Base-by-base conservation (phyloP, 345 rosid species). In the Murraya koenigii region DNA sequence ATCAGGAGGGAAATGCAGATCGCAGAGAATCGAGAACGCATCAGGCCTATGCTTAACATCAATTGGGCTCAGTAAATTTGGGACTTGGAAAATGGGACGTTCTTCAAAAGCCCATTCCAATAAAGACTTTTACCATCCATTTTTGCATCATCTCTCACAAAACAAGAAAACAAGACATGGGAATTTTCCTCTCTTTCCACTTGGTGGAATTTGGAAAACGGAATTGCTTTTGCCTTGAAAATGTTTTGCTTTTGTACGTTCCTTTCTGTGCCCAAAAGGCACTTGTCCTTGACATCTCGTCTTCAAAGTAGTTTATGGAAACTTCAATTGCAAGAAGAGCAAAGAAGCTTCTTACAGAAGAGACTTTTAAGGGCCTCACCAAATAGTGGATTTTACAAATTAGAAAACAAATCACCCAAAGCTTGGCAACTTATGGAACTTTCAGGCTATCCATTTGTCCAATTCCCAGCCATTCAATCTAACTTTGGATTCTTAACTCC, bases 381-480 rank as follows among this genome's bases (percentile, higher is more conserved):
- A 25, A 60, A 36, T 22, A 6, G 22, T n/a, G 63, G 30, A 39
- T 28, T 38, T 58, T n/a, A 23, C 3, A 61, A 6, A 28, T 6
- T 13, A 13, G 4, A 33, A 71, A 33, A 17, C 4, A 1, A 58
- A 36, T 15, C 5, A 26, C 25, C 33, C 4, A 19, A 1, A 35
- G 35, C 36, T 63, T 10, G 58, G 71, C 65, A 75, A 36, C 15
- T 54, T 5, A 22, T 15, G 2, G 54, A 35, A 75, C 64, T 66
- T 75, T 66, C 72, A 23, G 64, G 10, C 28, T 9, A 52, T 75
- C 78, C 78, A 64, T 64, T 25, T 52, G 71, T 70, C 47, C 22
- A 13, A 44, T 22, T 64, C 23, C 32, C 30, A 52, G 39, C 63
- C 78, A 75, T 25, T 30, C 58, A 73, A 38, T 68, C 32, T 39